Evolutionary conservation across 2,329 filamentous ascomycete species (phyloP).

Genomic region (Alternaria ventricosa): DNA sequence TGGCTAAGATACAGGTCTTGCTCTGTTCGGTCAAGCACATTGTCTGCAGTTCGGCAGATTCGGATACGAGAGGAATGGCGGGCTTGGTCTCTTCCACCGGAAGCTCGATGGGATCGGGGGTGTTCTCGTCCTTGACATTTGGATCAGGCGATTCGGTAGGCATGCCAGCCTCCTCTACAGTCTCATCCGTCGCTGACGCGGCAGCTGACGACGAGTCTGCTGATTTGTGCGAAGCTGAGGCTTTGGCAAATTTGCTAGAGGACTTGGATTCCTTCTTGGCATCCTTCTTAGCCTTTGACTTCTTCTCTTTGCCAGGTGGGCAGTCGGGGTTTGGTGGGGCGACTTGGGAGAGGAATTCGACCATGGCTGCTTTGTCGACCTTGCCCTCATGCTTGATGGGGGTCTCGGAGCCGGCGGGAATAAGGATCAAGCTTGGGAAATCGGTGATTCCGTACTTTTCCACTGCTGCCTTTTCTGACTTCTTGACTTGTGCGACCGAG

Average conservation of each 20-base stretch:
- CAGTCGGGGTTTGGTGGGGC: conserved; percentile 81
- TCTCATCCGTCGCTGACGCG: conserved; percentile 58
- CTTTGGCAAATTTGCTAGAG: conserved; percentile 58
- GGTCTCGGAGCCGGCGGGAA: conserved; percentile 74
- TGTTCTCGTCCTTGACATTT: conserved; percentile 52
- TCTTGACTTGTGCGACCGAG: conserved; percentile 79
- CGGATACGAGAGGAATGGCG: conserved; percentile 70
- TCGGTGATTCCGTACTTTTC: conserved; percentile 76
- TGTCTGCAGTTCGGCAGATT: conserved; percentile 68
- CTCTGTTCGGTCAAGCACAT: conserved; percentile 79
- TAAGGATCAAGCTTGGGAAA: conserved; percentile 80
- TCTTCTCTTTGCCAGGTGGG: conserved; percentile 58
- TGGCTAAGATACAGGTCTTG: conserved; percentile 79
- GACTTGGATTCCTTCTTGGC: conserved; percentile 56
- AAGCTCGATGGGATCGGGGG: conserved; percentile 58
- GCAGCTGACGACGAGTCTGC: conserved; percentile 56
- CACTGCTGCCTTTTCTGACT: conserved; percentile 76
- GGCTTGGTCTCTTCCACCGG: conserved; percentile 61
- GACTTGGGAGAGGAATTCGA: conserved; percentile 81
- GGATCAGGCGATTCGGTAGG: conserved; percentile 64
- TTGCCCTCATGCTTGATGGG: conserved; percentile 79
- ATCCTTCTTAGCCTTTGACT: conserved; percentile 51
- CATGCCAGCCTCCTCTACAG: conserved; percentile 55
- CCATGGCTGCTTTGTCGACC: conserved; percentile 81
- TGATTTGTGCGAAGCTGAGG: conserved; percentile 60